These are phyloP conservation scores for Crithidia bombi DNA, from an alignment of 208 protist genomes.

Conservation along the genomic window DNA sequence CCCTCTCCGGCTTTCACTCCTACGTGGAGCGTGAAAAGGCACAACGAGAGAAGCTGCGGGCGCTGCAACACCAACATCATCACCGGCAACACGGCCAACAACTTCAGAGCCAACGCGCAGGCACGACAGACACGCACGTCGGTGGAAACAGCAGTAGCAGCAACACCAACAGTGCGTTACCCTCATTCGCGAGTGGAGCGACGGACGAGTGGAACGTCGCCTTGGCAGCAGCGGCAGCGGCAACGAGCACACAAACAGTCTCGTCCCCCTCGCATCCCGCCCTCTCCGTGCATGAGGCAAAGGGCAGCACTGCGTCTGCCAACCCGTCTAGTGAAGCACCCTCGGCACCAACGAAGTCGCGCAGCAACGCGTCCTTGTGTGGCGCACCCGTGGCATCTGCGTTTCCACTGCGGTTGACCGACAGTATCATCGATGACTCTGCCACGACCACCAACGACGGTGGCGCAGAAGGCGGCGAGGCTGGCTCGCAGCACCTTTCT, in stretches of 20 bases:
- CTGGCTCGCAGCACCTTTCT: constrained; percentile 16
- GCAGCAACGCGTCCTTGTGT: not conserved
- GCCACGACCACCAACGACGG: not conserved
- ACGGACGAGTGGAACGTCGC: constrained; percentile 23
- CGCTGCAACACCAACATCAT: constrained; percentile 11
- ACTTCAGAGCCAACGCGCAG: not conserved
- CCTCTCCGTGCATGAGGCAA: not conserved
- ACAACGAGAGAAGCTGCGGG: constrained; percentile 27
- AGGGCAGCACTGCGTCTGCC: not conserved
- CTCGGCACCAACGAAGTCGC: not conserved
- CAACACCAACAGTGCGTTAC: not conserved
- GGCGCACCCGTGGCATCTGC: not conserved
- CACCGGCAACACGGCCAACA: not conserved
- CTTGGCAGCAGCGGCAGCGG: constrained; percentile 5
- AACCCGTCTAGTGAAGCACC: not conserved
- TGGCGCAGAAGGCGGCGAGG: not conserved
- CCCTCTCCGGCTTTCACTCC: constrained; percentile 54
- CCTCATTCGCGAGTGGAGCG: constrained; percentile 8
- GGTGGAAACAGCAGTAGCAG: not conserved
- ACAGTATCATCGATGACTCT: not conserved
- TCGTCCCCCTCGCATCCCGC: not conserved
- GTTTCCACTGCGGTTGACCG: not conserved
- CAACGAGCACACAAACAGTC: not conserved
- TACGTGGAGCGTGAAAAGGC: constrained; percentile 43
- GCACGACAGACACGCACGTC: not conserved